These are phyloP conservation scores for Durusdinium trenchii DNA, from an alignment of 73 alveolate genomes.

Conservation along the genomic window DNA sequence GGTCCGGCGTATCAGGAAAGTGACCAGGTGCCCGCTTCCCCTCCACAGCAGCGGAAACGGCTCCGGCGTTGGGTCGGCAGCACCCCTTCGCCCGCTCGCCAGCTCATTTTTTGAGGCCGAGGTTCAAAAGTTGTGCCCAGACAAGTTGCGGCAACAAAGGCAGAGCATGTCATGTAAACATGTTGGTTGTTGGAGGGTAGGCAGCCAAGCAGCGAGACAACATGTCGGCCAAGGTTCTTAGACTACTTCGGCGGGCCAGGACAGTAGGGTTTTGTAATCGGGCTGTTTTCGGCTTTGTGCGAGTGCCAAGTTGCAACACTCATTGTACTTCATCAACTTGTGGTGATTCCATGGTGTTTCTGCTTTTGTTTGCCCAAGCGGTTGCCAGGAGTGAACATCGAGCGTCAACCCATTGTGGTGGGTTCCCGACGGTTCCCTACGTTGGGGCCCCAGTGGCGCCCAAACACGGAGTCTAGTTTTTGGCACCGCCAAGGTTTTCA, in stretches of 20 bases:
- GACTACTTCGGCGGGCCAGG: slow-evolving; percentile 81
- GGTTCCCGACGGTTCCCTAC: slow-evolving; percentile 90
- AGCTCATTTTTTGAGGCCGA: background rate
- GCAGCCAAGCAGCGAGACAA: too few species aligned
- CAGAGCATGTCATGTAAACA: too few species aligned
- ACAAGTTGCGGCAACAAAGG: too few species aligned
- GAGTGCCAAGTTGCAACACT: too few species aligned
- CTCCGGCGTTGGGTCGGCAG: too few species aligned
- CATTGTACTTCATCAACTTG: too few species aligned
- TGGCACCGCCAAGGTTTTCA: too few species aligned
- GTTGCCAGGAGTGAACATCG: slow-evolving; percentile 31
- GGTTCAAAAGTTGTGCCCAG: background rate
- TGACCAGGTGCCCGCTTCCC: too few species aligned
- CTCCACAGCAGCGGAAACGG: too few species aligned
- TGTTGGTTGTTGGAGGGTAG: too few species aligned
- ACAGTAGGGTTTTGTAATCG: background rate
- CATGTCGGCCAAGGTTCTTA: slow-evolving; percentile 60
- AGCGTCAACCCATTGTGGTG: slow-evolving; percentile 71
- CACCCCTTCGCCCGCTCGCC: too few species aligned
- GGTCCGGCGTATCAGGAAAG: background rate
- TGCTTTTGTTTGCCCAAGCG: background rate
- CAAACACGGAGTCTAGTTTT: background rate
- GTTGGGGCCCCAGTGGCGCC: background rate
- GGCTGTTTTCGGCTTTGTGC: background rate
- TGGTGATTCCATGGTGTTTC: too few species aligned